These are phyloP conservation scores for Tetrapisispora namnaoensis DNA, from an alignment of 805 yeast genomes.

Conservation along the genomic window DNA sequence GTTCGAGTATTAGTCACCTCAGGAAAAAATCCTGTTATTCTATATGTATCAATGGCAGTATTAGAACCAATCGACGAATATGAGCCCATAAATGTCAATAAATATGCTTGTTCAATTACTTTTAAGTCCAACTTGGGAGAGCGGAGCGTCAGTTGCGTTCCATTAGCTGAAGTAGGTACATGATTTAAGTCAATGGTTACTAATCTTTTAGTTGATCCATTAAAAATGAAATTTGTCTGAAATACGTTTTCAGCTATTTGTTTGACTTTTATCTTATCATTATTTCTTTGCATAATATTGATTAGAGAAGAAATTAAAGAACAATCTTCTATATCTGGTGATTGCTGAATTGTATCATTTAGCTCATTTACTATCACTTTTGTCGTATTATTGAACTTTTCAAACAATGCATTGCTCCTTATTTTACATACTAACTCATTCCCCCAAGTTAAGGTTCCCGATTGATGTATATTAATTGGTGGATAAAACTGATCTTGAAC, in stretches of 20 bases:
- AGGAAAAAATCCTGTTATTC: constrained; percentile 67
- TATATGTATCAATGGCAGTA: constrained; percentile 56
- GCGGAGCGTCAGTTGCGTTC: constrained; percentile 12
- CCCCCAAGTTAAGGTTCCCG: constrained; percentile 18
- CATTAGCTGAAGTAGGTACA: constrained; percentile 13
- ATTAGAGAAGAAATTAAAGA: constrained; percentile 65
- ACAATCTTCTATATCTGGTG: constrained; percentile 42
- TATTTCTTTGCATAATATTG: constrained; percentile 33
- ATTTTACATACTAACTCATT: constrained; percentile 1
- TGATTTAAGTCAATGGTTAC: constrained; percentile 14
- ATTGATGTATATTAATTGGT: constrained; percentile 15
- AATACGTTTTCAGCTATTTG: constrained; percentile 11
- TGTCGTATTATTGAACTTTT: constrained; percentile 5
- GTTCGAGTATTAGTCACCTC: constrained; percentile 36
- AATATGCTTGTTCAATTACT: constrained; percentile 66
- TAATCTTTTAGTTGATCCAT: constrained; percentile 23
- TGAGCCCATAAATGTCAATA: constrained; percentile 48
- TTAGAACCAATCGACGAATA: constrained; percentile 67
- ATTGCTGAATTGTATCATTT: constrained; percentile 14
- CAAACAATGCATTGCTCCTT: not conserved
- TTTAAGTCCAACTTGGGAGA: constrained; percentile 12
- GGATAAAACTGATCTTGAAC: constrained; percentile 16
- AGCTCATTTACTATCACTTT: constrained; percentile 5
- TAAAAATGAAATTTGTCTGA: constrained; percentile 15
- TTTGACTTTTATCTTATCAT: constrained; percentile 7